Percentiles rank a stretch among this genome's conserved stretches.
phyloP scores from a whole-genome alignment of 345 rosid genomes.

The Conringia planisiliqua region DNA sequence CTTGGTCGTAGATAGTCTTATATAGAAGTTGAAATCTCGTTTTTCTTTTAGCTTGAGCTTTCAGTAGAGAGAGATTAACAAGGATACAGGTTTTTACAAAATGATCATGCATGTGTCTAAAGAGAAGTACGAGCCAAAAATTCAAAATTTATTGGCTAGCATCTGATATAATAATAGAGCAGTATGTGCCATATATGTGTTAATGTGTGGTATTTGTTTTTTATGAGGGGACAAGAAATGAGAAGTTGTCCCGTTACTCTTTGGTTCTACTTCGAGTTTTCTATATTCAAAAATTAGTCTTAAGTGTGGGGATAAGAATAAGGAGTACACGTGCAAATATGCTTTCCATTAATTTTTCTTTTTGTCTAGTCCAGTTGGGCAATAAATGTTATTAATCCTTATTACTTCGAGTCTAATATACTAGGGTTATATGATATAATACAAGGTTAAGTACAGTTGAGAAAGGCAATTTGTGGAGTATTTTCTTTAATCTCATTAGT shows the following conservation, averaged over 20 bases:
- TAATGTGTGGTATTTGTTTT: constrained; percentile 23
- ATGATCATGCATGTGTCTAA: not conserved
- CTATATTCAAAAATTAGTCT: not conserved
- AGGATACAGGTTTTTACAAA: not conserved
- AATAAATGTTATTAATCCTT: constrained; percentile 2
- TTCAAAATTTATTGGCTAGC: not conserved
- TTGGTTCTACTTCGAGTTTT: constrained; percentile 18
- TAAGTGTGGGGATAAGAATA: constrained; percentile 7
- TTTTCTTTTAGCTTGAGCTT: not conserved
- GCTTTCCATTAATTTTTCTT: not conserved
- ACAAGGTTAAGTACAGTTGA: constrained; percentile 26
- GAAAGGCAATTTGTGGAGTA: constrained; percentile 16
- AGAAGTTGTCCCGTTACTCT: constrained; percentile 24
- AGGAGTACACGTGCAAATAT: constrained; percentile 33
- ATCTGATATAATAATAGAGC: constrained; percentile 5
- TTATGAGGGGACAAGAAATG: constrained; percentile 24
- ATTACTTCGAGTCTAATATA: constrained; percentile 12
- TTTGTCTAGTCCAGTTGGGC: constrained; percentile 5
- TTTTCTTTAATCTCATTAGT: not conserved
- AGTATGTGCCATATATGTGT: not conserved
- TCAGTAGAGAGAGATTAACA: not conserved
- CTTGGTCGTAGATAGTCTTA: not conserved
- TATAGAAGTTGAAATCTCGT: not conserved
- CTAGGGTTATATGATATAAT: constrained; percentile 15
- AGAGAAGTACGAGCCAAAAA: not conserved